Evolutionary conservation across 768 basidiomycete genomes (phyloP).

Genomic region (Collybia nuda): DNA sequence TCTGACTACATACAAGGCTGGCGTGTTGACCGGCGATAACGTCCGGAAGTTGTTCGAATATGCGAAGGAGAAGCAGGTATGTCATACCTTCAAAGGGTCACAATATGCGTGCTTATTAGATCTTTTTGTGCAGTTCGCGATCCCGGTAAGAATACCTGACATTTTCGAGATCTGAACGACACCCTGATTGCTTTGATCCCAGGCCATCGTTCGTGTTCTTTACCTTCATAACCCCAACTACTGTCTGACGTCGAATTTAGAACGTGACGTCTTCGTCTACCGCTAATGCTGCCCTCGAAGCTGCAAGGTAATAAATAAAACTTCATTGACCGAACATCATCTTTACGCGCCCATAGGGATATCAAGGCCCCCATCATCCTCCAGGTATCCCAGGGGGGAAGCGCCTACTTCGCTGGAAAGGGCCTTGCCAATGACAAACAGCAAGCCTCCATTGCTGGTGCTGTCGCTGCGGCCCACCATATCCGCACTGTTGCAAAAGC

Average conservation of each 20-base stretch:
- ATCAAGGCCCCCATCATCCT: constrained; percentile 97
- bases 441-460: constrained; percentile 92
- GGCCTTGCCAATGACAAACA: constrained; percentile 94
- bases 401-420: constrained; percentile 96
- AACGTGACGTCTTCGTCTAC: constrained; percentile 97
- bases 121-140: constrained; percentile 55
- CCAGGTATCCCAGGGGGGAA: constrained; percentile 96
- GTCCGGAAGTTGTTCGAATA: constrained; percentile 95
- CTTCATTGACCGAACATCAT: constrained; percentile 2
- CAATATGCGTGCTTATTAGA: not conserved
- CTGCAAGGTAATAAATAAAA: constrained; percentile 65
- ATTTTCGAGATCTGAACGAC: not conserved
- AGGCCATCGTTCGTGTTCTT: constrained; percentile 76
- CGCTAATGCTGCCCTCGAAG: constrained; percentile 93
- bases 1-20: constrained; percentile 53
- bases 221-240: constrained; percentile 7
- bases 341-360: constrained; percentile 53
- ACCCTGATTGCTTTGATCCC: constrained; percentile 10
- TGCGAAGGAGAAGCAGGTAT: constrained; percentile 83
- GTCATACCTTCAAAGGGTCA: constrained; percentile 16
- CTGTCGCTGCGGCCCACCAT: constrained; percentile 90
- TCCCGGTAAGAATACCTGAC: constrained; percentile 60
- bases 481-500: constrained; percentile 82
- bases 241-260: constrained; percentile 35
- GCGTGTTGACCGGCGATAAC: constrained; percentile 94